Percentiles rank a stretch among this genome's conserved stretches.
Evolutionary conservation across 805 yeast species (phyloP).

Genomic region (Blastobotrys chiropterorum): DNA sequence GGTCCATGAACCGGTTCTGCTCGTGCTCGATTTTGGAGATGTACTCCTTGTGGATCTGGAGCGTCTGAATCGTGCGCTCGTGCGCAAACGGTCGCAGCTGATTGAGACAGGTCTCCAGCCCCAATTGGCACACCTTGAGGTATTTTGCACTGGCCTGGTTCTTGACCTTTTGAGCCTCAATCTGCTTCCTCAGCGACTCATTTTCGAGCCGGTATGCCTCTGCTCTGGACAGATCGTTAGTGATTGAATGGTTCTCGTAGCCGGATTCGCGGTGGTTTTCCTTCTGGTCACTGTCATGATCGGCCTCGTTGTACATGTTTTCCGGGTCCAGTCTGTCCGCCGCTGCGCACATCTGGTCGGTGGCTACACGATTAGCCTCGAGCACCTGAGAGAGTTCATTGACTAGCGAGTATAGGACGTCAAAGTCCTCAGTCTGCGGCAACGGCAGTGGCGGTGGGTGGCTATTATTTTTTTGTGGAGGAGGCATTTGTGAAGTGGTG

Average conservation of each 20-base stretch:
- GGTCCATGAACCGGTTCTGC: slow-evolving; percentile 16
- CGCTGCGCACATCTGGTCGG: slow-evolving; percentile 19
- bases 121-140: slow-evolving; percentile 13
- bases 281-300: slow-evolving; percentile 12
- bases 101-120: slow-evolving; percentile 17
- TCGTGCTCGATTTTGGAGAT: slow-evolving; percentile 14
- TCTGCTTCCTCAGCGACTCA: slow-evolving; percentile 11
- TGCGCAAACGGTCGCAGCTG: slow-evolving; percentile 16
- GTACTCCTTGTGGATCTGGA: slow-evolving; percentile 17
- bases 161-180: slow-evolving; percentile 9
- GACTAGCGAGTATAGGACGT: slow-evolving; percentile 20
- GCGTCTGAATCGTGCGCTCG: slow-evolving; percentile 15
- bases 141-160: slow-evolving; percentile 13
- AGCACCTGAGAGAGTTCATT: slow-evolving; percentile 20
- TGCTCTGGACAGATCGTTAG: not conserved
- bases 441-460: slow-evolving; percentile 7
- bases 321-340: slow-evolving; percentile 13
- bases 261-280: slow-evolving; percentile 3
- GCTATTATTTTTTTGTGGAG: not conserved
- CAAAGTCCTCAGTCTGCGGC: slow-evolving; percentile 28
- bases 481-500: not conserved
- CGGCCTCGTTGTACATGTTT: slow-evolving; percentile 5
- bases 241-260: not conserved
- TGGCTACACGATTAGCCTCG: slow-evolving; percentile 17
- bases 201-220: slow-evolving; percentile 11